These are phyloP conservation scores for Chytriomyces hyalinus DNA, from an alignment of 192 early-diverging fungal species.

Conservation along the genomic window DNA sequence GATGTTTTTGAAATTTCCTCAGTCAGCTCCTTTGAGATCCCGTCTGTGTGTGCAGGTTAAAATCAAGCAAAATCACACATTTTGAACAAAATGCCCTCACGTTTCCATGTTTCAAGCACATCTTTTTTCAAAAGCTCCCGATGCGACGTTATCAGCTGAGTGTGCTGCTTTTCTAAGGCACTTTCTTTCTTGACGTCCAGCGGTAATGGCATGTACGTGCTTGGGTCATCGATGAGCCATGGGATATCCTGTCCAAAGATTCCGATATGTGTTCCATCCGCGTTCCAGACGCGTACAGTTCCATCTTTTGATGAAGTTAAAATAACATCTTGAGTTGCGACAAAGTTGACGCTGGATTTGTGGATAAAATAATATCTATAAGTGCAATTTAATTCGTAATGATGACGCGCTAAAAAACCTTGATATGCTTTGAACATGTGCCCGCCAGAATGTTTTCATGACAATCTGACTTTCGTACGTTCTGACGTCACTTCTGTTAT, in stretches of 20 bases:
- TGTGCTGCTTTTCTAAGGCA: constrained; percentile 46
- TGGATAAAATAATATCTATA: not conserved
- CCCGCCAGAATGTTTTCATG: constrained; percentile 48
- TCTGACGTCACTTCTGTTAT: constrained; percentile 13
- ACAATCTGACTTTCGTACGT: constrained; percentile 29
- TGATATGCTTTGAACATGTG: constrained; percentile 54
- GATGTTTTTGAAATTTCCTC: not conserved
- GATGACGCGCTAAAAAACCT: constrained; percentile 29
- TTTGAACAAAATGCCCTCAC: constrained; percentile 10
- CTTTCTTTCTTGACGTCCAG: constrained; percentile 48
- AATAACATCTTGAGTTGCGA: constrained; percentile 50
- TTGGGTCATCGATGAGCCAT: constrained; percentile 54
- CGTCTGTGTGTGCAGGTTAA: constrained; percentile 2
- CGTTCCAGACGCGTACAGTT: constrained; percentile 56
- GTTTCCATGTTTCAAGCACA: constrained; percentile 51
- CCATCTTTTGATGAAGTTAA: constrained; percentile 56
- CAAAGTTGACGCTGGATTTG: constrained; percentile 45
- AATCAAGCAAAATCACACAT: not conserved
- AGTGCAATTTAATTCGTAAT: not conserved
- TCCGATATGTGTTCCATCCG: constrained; percentile 55
- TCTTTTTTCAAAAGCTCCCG: constrained; percentile 52
- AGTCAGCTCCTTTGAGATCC: constrained; percentile 22
- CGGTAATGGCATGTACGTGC: constrained; percentile 49
- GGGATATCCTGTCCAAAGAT: constrained; percentile 59
- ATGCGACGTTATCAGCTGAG: constrained; percentile 43